These are phyloP conservation scores for Clohesyomyces aquaticus DNA, from an alignment of 495 filamentous ascomycete species.

Conservation along the genomic window DNA sequence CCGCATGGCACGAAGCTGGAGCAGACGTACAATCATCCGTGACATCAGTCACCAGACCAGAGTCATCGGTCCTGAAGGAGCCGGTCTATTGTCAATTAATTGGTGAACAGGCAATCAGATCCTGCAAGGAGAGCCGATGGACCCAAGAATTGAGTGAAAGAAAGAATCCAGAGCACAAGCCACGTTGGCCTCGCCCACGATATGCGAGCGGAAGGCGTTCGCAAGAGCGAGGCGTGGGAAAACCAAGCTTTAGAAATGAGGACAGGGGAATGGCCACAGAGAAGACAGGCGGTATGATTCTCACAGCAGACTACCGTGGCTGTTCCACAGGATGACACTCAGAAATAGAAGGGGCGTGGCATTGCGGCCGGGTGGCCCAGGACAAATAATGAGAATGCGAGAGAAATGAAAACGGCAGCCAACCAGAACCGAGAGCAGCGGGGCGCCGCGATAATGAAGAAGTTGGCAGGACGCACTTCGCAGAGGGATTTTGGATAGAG, in stretches of 20 bases:
- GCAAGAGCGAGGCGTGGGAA: constrained; percentile 14
- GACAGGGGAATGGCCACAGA: too few relatives aligned
- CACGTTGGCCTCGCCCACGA: background rate
- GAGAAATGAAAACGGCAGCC: background rate
- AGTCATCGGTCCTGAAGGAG: background rate
- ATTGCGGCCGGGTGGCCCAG: constrained; percentile 16
- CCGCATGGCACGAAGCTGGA: too few relatives aligned
- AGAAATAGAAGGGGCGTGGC: constrained; percentile 27
- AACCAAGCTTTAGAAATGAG: constrained; percentile 26
- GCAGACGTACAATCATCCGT: background rate
- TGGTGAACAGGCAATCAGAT: background rate
- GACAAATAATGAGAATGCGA: background rate
- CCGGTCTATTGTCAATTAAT: background rate
- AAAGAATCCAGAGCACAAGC: constrained; percentile 5
- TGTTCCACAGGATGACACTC: constrained; percentile 26
- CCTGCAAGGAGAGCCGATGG: background rate
- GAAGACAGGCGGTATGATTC: too few relatives aligned
- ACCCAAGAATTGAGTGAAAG: background rate
- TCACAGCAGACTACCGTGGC: constrained; percentile 10
- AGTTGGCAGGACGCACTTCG: background rate
- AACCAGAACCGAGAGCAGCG: background rate
- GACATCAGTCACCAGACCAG: background rate
- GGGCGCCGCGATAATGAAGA: background rate
- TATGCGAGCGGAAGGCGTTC: constrained; percentile 18
- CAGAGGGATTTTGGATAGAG: background rate